phyloP scores from a whole-genome alignment of 495 filamentous ascomycete genomes.

The Penicillium atrosanguineum region DNA sequence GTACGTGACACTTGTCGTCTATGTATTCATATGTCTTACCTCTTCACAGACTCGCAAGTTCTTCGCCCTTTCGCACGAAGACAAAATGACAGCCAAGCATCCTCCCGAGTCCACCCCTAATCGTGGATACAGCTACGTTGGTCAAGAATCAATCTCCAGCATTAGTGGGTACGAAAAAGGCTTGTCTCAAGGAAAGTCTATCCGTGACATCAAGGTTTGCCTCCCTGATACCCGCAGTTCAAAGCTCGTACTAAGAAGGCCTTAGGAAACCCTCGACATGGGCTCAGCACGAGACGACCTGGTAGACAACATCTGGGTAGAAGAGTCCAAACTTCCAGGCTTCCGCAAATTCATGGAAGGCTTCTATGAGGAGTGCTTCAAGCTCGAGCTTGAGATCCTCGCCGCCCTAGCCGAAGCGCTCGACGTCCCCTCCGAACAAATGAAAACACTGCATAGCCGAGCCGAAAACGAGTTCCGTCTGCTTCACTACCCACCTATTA shows the following conservation, averaged over 20 bases:
- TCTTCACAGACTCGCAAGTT: slow-evolving; percentile 23
- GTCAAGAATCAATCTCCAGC: slow-evolving; percentile 56
- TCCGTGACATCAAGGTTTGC: slow-evolving; percentile 30
- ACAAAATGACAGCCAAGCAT: slow-evolving; percentile 53
- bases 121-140: slow-evolving; percentile 51
- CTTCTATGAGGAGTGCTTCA: slow-evolving; percentile 42
- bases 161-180: slow-evolving; percentile 49
- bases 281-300: slow-evolving; percentile 48
- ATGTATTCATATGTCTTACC: background rate
- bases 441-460: slow-evolving; percentile 43
- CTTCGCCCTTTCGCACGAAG: slow-evolving; percentile 39
- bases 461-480: slow-evolving; percentile 50
- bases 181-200: slow-evolving; percentile 16
- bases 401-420: slow-evolving; percentile 41
- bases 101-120: slow-evolving; percentile 50
- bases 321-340: slow-evolving; percentile 53
- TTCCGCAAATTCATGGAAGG: slow-evolving; percentile 56
- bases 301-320: slow-evolving; percentile 56
- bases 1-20: too few species aligned
- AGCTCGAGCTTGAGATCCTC: slow-evolving; percentile 43
- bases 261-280: slow-evolving; percentile 62
- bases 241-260: background rate
- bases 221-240: background rate
- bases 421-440: slow-evolving; percentile 43
- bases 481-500: slow-evolving; percentile 40